Percentiles rank a stretch among this genome's conserved stretches.
These are phyloP conservation scores for Aureobasidium lini DNA, from an alignment of 2,329 filamentous ascomycete species.

Conservation along the genomic window DNA sequence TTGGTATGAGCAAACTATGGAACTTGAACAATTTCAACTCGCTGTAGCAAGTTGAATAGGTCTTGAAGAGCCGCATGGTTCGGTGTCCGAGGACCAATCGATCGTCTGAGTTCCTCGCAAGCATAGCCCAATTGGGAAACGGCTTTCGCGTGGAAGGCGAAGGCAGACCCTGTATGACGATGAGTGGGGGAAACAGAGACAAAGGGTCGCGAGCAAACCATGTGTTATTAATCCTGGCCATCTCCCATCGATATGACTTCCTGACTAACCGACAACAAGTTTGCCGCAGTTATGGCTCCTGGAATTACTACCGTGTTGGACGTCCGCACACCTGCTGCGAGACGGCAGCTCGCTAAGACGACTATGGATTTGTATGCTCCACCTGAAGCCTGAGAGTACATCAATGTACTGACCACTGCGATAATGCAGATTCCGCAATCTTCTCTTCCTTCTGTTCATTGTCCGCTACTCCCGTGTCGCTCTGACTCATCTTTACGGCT, in stretches of 20 bases:
- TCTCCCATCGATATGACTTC: neutral
- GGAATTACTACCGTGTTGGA: neutral
- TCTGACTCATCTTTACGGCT: constrained; percentile 79
- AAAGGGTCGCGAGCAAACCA: neutral
- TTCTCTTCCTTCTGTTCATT: constrained; percentile 83
- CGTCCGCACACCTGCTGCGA: constrained; percentile 2
- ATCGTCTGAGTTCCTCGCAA: neutral
- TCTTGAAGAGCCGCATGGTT: neutral
- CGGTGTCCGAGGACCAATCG: too few relatives aligned
- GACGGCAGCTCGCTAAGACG: constrained; percentile 9
- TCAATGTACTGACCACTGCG: neutral
- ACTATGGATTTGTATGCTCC: constrained; percentile 5
- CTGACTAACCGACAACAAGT: neutral
- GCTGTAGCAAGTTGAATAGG: neutral
- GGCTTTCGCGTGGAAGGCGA: neutral
- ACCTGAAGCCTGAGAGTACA: neutral
- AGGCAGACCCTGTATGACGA: neutral
- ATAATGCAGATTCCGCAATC: constrained; percentile 62
- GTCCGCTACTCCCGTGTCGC: constrained; percentile 73
- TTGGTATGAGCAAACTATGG: neutral
- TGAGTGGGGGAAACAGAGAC: too few relatives aligned
- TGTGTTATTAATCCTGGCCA: neutral
- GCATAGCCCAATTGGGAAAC: neutral
- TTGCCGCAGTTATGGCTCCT: neutral
- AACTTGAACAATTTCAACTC: neutral